Conservation (phyloP, 2,329 filamentous ascomycete genomes). For the Aspergillus fumigatiaffinis region DNA sequence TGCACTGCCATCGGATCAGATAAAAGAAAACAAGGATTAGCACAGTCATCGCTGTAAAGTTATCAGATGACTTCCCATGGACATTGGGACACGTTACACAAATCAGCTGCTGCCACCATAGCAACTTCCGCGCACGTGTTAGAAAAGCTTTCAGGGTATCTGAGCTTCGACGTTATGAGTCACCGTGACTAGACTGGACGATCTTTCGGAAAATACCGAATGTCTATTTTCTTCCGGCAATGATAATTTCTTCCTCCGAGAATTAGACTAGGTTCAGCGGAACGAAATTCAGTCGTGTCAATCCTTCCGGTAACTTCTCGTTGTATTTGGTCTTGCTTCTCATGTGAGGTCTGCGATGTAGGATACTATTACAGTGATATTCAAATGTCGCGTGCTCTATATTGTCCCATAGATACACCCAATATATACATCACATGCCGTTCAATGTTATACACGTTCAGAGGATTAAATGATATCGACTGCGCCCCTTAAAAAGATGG, state of each 20-base stretch:
- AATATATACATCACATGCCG: conserved; percentile 8
- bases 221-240: not conserved
- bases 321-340: not conserved
- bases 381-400: not conserved
- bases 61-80: not conserved
- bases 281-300: not conserved
- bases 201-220: not conserved
- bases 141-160: not conserved
- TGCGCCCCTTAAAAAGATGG: not conserved
- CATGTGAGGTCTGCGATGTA: not conserved
- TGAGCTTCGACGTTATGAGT: not conserved
- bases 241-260: not conserved
- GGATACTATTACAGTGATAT: not conserved
- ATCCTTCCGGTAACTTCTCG: not conserved
- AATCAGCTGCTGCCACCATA: not conserved
- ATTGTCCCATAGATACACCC: not conserved
- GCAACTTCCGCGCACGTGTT: not conserved
- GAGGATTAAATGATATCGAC: not conserved
- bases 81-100: not conserved
- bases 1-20: not conserved
- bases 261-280: not conserved
- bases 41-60: not conserved
- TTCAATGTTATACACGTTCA: not conserved
- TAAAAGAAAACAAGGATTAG: not conserved
- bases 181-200: not conserved